Evolutionary conservation across 257 asterid genomes (phyloP).

Genomic region (Plantago elongata): DNA sequence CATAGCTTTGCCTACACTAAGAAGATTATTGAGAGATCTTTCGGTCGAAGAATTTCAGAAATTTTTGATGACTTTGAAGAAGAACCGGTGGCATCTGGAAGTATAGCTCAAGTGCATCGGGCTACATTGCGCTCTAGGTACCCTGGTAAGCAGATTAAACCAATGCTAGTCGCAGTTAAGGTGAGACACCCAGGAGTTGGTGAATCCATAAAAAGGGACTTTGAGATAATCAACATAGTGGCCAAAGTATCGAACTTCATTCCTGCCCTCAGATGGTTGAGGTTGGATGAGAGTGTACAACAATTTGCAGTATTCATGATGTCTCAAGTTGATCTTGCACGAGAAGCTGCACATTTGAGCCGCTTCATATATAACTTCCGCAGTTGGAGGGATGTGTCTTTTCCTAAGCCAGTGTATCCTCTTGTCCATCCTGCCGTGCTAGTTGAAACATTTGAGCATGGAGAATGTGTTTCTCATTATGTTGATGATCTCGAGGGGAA

Average conservation of each 20-base stretch:
- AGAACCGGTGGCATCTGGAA: conserved; percentile 87
- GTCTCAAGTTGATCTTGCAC: conserved; percentile 89
- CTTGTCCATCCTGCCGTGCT: conserved; percentile 85
- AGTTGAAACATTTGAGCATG: conserved; percentile 87
- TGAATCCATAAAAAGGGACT: conserved; percentile 81
- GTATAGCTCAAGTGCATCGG: conserved; percentile 87
- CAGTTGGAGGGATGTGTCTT: conserved; percentile 79
- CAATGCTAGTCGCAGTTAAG: conserved; percentile 74
- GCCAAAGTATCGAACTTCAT: conserved; percentile 60
- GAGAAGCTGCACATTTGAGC: conserved; percentile 88
- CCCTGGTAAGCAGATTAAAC: conserved; percentile 54
- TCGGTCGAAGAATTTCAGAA: conserved; percentile 60
- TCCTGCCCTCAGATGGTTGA: conserved; percentile 75
- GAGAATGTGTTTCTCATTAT: conserved; percentile 72
- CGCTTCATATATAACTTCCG: conserved; percentile 82
- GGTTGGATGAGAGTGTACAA: conserved; percentile 81
- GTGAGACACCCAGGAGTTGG: conserved; percentile 94
- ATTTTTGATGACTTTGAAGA: conserved; percentile 79
- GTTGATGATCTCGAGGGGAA: conserved; percentile 63
- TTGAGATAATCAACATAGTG: conserved; percentile 61
- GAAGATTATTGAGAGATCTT: conserved; percentile 66
- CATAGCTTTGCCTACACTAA: conserved; percentile 78
- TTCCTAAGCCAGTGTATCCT: conserved; percentile 90
- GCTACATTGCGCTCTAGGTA: conserved; percentile 57
- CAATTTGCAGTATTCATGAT: conserved; percentile 88